Conservation (phyloP, 75 land plant species). For the Cupressus sempervirens region DNA sequence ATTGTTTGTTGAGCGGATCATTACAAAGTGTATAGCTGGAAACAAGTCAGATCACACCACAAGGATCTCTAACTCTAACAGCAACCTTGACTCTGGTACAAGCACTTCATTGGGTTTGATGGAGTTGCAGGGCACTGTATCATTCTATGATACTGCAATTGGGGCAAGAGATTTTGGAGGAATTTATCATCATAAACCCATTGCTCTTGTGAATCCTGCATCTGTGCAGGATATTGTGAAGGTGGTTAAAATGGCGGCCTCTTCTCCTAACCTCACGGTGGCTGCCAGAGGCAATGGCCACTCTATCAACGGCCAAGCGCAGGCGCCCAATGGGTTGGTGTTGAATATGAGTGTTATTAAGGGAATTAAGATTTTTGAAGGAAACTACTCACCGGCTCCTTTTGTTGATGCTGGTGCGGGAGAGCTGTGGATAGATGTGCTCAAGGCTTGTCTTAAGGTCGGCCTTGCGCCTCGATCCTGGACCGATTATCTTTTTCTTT, state of each 20-base stretch:
- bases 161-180: constrained; percentile 74
- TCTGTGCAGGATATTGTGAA: constrained; percentile 39
- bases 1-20: not conserved
- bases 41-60: not conserved
- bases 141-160: constrained; percentile 19
- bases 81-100: not conserved
- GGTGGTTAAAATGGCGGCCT: constrained; percentile 29
- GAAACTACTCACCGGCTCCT: constrained; percentile 7
- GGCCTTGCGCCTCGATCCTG: constrained; percentile 52
- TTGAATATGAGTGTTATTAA: constrained; percentile 57
- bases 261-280: constrained; percentile 52
- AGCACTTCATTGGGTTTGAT: not conserved
- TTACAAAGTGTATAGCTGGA: not conserved
- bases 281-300: constrained; percentile 94
- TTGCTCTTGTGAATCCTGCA: constrained; percentile 46
- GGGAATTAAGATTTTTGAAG: constrained; percentile 12
- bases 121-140: constrained; percentile 13
- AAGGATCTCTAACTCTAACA: not conserved
- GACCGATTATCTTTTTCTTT: constrained; percentile 45
- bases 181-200: constrained; percentile 29
- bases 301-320: constrained; percentile 88
- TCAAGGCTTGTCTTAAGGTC: constrained; percentile 29
- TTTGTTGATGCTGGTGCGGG: constrained; percentile 63
- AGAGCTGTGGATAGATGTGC: constrained; percentile 74
- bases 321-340: constrained; percentile 72